A percentile compares a stretch with the other conserved stretches of the same genome.
Evolutionary conservation across 306 rosid genomes (phyloP).

Genomic region (Vigna mungo): DNA sequence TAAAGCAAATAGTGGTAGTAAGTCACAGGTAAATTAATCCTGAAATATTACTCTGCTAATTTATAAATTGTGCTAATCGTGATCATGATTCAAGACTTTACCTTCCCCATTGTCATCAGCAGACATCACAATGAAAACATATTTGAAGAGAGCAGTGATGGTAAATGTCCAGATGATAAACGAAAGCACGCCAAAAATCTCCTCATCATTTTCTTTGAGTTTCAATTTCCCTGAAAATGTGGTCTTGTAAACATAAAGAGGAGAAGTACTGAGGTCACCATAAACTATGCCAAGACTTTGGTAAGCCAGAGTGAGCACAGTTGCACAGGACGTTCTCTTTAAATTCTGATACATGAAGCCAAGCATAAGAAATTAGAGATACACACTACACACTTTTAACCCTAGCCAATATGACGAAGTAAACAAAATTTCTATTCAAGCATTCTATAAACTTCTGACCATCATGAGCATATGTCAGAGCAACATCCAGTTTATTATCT

Average conservation of each 20-base stretch:
- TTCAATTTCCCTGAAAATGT: constrained; percentile 80
- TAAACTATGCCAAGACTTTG: constrained; percentile 91
- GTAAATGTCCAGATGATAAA: constrained; percentile 86
- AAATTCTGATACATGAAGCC: constrained; percentile 56
- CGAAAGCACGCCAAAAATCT: constrained; percentile 79
- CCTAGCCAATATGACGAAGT: not conserved
- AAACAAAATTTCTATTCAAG: not conserved
- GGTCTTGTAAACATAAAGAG: constrained; percentile 85
- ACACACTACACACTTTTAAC: constrained; percentile 4
- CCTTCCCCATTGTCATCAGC: constrained; percentile 93
- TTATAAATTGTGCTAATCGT: constrained; percentile 11
- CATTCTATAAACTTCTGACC: constrained; percentile 2
- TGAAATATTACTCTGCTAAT: constrained; percentile 1
- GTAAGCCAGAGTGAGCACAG: constrained; percentile 71
- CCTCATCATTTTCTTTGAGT: constrained; percentile 75
- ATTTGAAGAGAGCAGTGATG: constrained; percentile 77
- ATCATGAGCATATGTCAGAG: constrained; percentile 1
- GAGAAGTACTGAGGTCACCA: constrained; percentile 87
- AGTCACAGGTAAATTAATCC: not conserved
- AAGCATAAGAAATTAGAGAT: constrained; percentile 24
- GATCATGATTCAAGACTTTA: constrained; percentile 42
- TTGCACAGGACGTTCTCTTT: constrained; percentile 59
- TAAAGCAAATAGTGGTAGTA: not conserved
- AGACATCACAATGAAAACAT: constrained; percentile 74
- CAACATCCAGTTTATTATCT: not conserved